Percentiles rank a stretch among this genome's conserved stretches.
Conservation (phyloP, 495 filamentous ascomycete genomes). For the Lasiosphaeris hirsuta region DNA sequence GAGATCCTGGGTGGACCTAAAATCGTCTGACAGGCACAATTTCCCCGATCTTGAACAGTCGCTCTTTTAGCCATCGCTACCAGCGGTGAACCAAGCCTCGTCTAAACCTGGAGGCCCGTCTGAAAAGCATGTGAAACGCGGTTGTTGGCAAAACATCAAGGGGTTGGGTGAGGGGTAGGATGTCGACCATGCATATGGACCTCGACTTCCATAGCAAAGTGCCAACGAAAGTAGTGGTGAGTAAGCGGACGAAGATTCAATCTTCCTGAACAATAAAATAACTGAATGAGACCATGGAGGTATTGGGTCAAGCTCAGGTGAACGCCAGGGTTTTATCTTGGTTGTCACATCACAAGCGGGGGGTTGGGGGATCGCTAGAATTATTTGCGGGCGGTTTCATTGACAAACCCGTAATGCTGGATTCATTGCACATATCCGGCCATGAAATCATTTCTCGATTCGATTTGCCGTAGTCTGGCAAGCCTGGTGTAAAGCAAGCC, state of each 20-base stretch:
- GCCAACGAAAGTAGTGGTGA: constrained; percentile 45
- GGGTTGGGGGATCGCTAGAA: background rate
- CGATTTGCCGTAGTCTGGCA: constrained; percentile 43
- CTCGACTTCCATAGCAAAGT: constrained; percentile 39
- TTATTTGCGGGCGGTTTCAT: background rate
- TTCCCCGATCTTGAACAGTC: background rate
- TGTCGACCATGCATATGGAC: constrained; percentile 49
- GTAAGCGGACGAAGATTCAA: constrained; percentile 42
- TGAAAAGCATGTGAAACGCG: too few relatives aligned
- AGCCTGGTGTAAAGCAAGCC: constrained; percentile 47
- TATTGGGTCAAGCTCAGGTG: constrained; percentile 37
- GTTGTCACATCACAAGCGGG: background rate
- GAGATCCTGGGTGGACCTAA: too few relatives aligned
- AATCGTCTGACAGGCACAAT: background rate
- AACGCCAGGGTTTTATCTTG: constrained; percentile 10
- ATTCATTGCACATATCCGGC: constrained; percentile 26
- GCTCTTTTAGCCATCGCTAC: too few relatives aligned
- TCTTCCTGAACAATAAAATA: constrained; percentile 44
- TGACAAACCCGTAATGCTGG: constrained; percentile 21
- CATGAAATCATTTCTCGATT: constrained; percentile 42
- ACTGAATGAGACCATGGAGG: constrained; percentile 46
- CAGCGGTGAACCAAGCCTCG: background rate
- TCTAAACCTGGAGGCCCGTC: background rate
- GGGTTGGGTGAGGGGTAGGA: constrained; percentile 9
- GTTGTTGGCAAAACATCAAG: background rate